These are phyloP conservation scores for Entomortierella beljakovae DNA, from an alignment of 192 early-diverging fungal genomes.

Conservation along the genomic window DNA sequence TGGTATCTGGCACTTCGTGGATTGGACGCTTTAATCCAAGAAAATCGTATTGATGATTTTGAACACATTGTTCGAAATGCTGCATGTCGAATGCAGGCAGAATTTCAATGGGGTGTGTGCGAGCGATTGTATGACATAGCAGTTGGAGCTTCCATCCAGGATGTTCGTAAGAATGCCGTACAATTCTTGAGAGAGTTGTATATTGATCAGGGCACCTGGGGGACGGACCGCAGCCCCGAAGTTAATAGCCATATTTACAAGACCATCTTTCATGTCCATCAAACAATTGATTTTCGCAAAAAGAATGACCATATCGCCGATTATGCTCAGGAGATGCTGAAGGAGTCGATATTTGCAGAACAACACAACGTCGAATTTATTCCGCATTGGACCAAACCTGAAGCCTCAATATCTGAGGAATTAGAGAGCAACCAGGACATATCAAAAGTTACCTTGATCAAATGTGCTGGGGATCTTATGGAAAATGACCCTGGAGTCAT, in stretches of 20 bases:
- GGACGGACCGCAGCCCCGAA: no score
- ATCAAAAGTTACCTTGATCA: not conserved
- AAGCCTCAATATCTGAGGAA: no score
- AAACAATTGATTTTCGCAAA: no score
- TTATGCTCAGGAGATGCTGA: no score
- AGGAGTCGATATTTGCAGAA: no score
- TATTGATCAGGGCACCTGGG: not conserved
- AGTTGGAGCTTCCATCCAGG: not conserved
- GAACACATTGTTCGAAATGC: not conserved
- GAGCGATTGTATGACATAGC: not conserved
- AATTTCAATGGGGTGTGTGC: not conserved
- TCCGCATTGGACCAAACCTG: no score
- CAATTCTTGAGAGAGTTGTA: not conserved
- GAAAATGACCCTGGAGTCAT: not conserved
- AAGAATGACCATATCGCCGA: no score
- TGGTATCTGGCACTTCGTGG: not conserved
- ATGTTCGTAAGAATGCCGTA: not conserved
- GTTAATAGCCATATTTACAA: no score
- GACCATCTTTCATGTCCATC: no score
- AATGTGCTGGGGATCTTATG: not conserved
- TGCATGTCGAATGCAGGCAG: not conserved
- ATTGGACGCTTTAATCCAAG: not conserved
- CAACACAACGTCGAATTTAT: no score
- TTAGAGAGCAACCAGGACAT: no score
- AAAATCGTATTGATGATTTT: not conserved